These are phyloP conservation scores for Fusarium sp. DNA, from an alignment of 2,329 filamentous ascomycete genomes.

Conservation along the genomic window DNA sequence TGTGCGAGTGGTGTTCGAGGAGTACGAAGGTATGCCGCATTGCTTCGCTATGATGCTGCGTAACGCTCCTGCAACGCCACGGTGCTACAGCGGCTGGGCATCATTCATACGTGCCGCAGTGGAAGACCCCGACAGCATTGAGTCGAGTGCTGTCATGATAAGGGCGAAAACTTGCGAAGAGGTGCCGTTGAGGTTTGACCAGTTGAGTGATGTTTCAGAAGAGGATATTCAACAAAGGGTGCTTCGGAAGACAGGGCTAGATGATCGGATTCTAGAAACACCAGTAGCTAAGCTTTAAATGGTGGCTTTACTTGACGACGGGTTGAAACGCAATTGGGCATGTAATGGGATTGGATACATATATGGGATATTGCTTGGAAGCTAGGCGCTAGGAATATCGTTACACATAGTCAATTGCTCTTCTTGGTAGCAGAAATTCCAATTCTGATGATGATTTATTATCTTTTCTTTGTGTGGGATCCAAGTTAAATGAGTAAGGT, in stretches of 20 bases:
- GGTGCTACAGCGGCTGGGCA: conserved; percentile 65
- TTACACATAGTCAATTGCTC: neutral
- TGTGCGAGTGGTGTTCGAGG: conserved; percentile 70
- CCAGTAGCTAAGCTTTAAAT: conserved; percentile 45
- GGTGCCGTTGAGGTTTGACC: conserved; percentile 52
- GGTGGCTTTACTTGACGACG: neutral
- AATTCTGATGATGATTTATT: neutral
- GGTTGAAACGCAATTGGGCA: neutral
- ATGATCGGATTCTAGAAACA: neutral
- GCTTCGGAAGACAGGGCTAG: conserved; percentile 37
- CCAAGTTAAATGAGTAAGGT: neutral
- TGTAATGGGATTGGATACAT: neutral
- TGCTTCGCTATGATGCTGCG: conserved; percentile 70
- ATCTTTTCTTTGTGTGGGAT: neutral
- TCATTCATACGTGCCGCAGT: conserved; percentile 61
- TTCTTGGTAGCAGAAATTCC: neutral
- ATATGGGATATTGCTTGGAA: neutral
- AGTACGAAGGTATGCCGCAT: conserved; percentile 85
- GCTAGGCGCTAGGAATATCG: neutral
- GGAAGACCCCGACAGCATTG: conserved; percentile 45
- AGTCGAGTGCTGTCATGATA: conserved; percentile 56
- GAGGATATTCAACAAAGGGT: conserved; percentile 55
- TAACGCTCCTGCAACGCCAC: conserved; percentile 53
- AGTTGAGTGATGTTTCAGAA: conserved; percentile 54
- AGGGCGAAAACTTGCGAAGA: conserved; percentile 63